These are phyloP conservation scores for Penicillium angulare DNA, from an alignment of 495 filamentous ascomycete species.

Conservation along the genomic window DNA sequence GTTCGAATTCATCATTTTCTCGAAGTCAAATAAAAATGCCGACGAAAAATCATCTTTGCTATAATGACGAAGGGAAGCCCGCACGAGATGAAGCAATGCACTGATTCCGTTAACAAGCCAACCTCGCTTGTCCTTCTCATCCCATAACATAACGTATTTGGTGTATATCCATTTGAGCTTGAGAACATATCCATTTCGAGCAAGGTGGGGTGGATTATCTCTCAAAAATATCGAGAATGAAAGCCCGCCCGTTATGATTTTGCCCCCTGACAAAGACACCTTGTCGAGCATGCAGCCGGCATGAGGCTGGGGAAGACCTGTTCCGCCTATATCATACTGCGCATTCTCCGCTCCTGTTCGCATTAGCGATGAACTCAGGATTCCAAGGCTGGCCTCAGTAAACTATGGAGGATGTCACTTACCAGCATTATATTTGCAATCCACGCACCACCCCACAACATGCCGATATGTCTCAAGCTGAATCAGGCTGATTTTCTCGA, in stretches of 20 bases:
- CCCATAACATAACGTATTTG: not conserved
- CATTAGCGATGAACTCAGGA: too few species aligned
- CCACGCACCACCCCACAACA: not conserved
- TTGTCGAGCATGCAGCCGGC: not conserved
- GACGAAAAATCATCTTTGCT: too few species aligned
- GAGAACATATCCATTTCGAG: not conserved
- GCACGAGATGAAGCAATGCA: not conserved
- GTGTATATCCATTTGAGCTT: not conserved
- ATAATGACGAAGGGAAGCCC: too few species aligned
- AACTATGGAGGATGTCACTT: not conserved
- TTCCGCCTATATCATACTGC: not conserved
- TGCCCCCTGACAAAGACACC: not conserved
- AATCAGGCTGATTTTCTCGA: not conserved
- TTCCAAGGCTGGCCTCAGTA: too few species aligned
- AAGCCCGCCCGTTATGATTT: not conserved
- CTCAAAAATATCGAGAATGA: not conserved
- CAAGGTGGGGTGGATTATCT: not conserved
- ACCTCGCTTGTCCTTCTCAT: not conserved
- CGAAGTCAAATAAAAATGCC: too few species aligned
- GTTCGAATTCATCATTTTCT: too few species aligned
- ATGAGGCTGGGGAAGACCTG: not conserved
- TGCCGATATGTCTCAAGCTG: not conserved
- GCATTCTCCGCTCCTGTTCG: not conserved
- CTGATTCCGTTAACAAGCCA: not conserved
- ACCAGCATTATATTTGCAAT: not conserved